phyloP scores from a whole-genome alignment of 805 yeast genomes.

The Cyberlindnera meyerae region DNA sequence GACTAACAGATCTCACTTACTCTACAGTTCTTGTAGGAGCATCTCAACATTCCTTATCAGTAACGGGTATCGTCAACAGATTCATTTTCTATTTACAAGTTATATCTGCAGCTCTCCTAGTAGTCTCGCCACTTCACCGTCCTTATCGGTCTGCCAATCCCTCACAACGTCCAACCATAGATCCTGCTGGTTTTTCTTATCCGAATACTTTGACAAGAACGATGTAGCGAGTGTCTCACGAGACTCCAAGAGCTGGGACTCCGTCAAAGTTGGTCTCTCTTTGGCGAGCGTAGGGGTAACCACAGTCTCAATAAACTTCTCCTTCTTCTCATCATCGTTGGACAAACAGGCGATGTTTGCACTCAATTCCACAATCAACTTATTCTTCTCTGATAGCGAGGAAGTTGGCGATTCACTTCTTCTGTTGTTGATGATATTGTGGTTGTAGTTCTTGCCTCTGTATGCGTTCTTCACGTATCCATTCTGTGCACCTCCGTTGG shows the following conservation, averaged over 20 bases:
- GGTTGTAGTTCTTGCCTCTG: neutral
- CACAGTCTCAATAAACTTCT: slow-evolving; percentile 5
- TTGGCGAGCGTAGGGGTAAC: slow-evolving; percentile 9
- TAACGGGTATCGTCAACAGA: too few species aligned
- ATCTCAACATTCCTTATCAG: too few species aligned
- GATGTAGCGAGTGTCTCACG: slow-evolving; percentile 3
- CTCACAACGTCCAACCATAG: slow-evolving; percentile 16
- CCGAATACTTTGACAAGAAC: slow-evolving; percentile 6
- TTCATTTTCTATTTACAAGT: neutral
- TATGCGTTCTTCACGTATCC: slow-evolving; percentile 1
- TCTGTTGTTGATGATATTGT: neutral
- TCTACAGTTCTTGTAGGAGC: too few species aligned
- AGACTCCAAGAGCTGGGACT: slow-evolving; percentile 6
- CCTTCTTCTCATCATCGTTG: slow-evolving; percentile 7
- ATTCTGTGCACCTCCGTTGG: neutral
- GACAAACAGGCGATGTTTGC: slow-evolving; percentile 8
- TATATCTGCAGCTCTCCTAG: slow-evolving; percentile 7
- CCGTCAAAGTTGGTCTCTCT: slow-evolving; percentile 5
- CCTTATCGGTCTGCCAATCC: slow-evolving; percentile 12
- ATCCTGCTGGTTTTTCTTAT: slow-evolving; percentile 3
- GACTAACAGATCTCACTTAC: too few species aligned
- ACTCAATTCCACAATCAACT: slow-evolving; percentile 7
- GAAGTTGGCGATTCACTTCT: too few species aligned
- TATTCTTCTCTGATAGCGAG: slow-evolving; percentile 5
- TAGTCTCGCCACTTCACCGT: slow-evolving; percentile 6